Conservation (phyloP, 2,329 filamentous ascomycete species). For the Monilinia polystroma region DNA sequence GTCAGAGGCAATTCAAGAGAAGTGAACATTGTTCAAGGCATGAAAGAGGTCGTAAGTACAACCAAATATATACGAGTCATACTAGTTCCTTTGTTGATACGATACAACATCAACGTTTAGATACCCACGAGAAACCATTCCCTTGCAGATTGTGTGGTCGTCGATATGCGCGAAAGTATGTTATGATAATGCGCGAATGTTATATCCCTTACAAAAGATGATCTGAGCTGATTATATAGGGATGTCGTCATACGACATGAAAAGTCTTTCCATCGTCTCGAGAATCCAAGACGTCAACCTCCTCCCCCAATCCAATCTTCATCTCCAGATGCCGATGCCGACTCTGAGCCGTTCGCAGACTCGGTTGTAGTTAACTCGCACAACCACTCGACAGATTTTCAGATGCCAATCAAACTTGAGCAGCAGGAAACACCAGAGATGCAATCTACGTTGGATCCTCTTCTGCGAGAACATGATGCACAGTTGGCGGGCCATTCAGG, state of each 20-base stretch:
- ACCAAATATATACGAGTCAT: background rate
- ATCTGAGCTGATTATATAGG: constrained; percentile 4
- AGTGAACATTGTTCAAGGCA: constrained; percentile 25
- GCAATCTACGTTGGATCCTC: constrained; percentile 23
- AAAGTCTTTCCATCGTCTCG: constrained; percentile 24
- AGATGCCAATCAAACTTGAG: constrained; percentile 13
- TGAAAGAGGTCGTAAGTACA: constrained; percentile 24
- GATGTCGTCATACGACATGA: constrained; percentile 25
- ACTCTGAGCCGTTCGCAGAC: constrained; percentile 14
- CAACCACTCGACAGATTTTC: constrained; percentile 1
- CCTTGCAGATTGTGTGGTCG: constrained; percentile 23
- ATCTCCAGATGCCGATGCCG: constrained; percentile 20
- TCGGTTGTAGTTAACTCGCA: constrained; percentile 13
- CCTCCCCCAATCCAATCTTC: constrained; percentile 15
- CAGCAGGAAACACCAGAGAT: constrained; percentile 19
- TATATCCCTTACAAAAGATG: background rate
- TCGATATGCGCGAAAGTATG: constrained; percentile 24
- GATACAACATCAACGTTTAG: constrained; percentile 12
- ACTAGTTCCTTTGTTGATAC: constrained; percentile 17
- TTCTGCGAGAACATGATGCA: constrained; percentile 22
- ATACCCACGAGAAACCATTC: constrained; percentile 24
- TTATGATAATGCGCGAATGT: background rate
- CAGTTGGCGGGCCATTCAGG: constrained; percentile 19
- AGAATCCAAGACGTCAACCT: constrained; percentile 22
- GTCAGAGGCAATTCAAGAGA: constrained; percentile 19